Conservation (phyloP, 1,284 basidiomycete species). For the Waitea zeae region DNA sequence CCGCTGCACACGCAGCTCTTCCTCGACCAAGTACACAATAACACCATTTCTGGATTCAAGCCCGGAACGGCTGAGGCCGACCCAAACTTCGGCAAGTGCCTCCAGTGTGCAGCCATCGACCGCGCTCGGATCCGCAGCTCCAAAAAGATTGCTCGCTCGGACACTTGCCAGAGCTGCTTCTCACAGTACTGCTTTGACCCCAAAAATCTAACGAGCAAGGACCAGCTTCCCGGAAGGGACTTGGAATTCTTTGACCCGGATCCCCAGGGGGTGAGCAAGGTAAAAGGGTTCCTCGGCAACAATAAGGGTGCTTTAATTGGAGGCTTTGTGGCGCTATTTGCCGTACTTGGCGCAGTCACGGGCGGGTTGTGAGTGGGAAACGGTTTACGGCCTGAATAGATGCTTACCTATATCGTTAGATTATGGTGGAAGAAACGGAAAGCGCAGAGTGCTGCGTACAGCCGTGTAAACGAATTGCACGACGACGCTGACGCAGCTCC, state of each 20-base stretch:
- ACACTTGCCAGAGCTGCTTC: constrained; percentile 29
- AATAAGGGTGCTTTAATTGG: constrained; percentile 26
- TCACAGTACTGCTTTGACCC: constrained; percentile 37
- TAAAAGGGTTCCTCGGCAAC: constrained; percentile 19
- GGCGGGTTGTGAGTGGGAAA: constrained; percentile 20
- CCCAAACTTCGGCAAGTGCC: constrained; percentile 31
- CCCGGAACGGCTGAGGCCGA: constrained; percentile 30
- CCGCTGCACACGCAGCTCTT: constrained; percentile 25
- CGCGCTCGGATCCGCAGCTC: constrained; percentile 24
- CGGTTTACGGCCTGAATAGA: constrained; percentile 3
- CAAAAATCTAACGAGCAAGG: constrained; percentile 22
- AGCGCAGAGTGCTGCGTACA: neutral
- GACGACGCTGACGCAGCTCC: neutral
- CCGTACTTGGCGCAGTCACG: constrained; percentile 17
- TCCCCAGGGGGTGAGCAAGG: constrained; percentile 21
- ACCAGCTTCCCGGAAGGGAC: constrained; percentile 24
- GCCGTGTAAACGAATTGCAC: neutral
- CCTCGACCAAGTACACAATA: constrained; percentile 32
- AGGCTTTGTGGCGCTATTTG: constrained; percentile 20
- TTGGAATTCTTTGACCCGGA: constrained; percentile 30
- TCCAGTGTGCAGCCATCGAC: constrained; percentile 37
- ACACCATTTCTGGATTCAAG: constrained; percentile 35
- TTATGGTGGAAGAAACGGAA: constrained; percentile 20
- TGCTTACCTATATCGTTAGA: constrained; percentile 7
- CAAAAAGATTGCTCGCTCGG: constrained; percentile 21